Percentiles rank a stretch among this genome's conserved stretches.
Conservation (phyloP, 495 filamentous ascomycete species). For the Lasiosphaeris hirsuta region DNA sequence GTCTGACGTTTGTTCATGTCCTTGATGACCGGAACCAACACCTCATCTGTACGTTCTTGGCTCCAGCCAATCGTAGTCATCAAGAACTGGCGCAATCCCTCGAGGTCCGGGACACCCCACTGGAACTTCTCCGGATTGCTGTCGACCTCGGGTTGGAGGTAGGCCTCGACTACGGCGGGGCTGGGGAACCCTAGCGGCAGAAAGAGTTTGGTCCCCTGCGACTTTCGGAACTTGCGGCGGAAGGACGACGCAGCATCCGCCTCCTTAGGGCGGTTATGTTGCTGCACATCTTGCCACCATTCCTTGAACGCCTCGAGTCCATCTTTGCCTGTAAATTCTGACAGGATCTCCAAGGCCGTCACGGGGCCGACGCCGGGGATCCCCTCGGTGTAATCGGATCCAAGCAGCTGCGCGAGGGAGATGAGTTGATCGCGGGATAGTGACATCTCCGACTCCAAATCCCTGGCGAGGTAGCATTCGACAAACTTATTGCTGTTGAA, state of each 20-base stretch:
- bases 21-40: slow-evolving; percentile 86
- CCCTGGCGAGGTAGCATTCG: slow-evolving; percentile 86
- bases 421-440: slow-evolving; percentile 81
- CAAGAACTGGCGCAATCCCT: slow-evolving; percentile 76
- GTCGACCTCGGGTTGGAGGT: slow-evolving; percentile 83
- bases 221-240: slow-evolving; percentile 75
- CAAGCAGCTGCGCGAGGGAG: slow-evolving; percentile 80
- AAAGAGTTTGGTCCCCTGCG: slow-evolving; percentile 76
- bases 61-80: slow-evolving; percentile 94
- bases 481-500: slow-evolving; percentile 97
- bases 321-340: slow-evolving; percentile 68
- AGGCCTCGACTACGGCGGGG: slow-evolving; percentile 67
- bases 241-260: slow-evolving; percentile 58
- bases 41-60: slow-evolving; percentile 86
- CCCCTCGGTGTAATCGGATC: slow-evolving; percentile 92
- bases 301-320: slow-evolving; percentile 66
- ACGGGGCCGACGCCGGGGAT: slow-evolving; percentile 88
- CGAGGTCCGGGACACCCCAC: slow-evolving; percentile 93
- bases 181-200: slow-evolving; percentile 75
- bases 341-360: slow-evolving; percentile 85
- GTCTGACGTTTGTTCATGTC: slow-evolving; percentile 86
- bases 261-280: slow-evolving; percentile 44
- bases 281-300: slow-evolving; percentile 83
- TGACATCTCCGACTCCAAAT: slow-evolving; percentile 85
- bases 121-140: slow-evolving; percentile 71